A percentile compares a stretch with the other conserved stretches of the same genome.
Evolutionary conservation across 495 filamentous ascomycete species (phyloP).

Genomic region (Podospora comata): DNA sequence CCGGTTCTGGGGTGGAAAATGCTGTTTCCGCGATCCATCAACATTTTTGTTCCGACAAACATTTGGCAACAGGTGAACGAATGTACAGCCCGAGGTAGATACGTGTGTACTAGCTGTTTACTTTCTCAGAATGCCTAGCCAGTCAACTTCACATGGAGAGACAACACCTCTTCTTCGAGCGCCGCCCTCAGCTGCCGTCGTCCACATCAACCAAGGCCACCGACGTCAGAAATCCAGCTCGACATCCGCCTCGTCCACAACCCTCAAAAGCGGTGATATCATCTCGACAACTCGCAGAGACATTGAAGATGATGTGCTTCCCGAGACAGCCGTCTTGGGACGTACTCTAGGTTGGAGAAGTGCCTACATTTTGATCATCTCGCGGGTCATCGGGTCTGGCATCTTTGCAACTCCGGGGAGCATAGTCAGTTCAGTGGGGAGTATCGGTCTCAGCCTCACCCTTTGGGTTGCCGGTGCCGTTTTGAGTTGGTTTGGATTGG

Average conservation of each 20-base stretch:
- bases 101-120: not conserved
- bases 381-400: constrained; percentile 69
- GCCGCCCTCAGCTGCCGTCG: not conserved
- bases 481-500: constrained; percentile 58
- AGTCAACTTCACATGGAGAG: not conserved
- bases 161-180: constrained; percentile 1
- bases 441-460: constrained; percentile 60
- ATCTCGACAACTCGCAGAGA: constrained; percentile 17
- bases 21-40: not conserved
- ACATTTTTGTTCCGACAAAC: not conserved
- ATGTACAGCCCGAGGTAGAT: not conserved
- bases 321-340: constrained; percentile 60
- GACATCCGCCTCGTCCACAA: not conserved
- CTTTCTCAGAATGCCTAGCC: not conserved
- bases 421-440: constrained; percentile 65
- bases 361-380: constrained; percentile 73
- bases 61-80: not conserved
- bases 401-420: constrained; percentile 73
- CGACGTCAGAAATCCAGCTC: not conserved
- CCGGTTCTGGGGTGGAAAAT: not conserved
- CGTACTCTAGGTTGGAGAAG: constrained; percentile 64
- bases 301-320: constrained; percentile 57
- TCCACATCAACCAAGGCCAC: not conserved
- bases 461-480: constrained; percentile 64
- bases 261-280: not conserved